These are phyloP conservation scores for Sphaceloma murrayae DNA, from an alignment of 2,329 filamentous ascomycete genomes.

Conservation along the genomic window DNA sequence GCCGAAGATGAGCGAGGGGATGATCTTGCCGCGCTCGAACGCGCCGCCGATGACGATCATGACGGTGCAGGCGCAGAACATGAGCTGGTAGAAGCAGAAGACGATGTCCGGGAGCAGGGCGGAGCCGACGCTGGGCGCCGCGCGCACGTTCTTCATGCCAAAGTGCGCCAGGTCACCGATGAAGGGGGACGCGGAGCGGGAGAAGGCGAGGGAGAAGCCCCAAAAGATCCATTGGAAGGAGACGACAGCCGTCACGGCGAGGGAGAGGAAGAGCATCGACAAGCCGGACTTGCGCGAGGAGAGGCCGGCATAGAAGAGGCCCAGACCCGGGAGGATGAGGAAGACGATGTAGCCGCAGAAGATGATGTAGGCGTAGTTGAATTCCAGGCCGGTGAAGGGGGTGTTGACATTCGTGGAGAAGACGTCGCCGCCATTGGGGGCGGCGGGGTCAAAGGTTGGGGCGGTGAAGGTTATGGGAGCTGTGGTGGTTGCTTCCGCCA, in stretches of 20 bases:
- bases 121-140: slow-evolving; percentile 51
- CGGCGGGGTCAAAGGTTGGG: slow-evolving; percentile 33
- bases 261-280: slow-evolving; percentile 46
- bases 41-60: slow-evolving; percentile 57
- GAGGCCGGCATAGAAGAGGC: slow-evolving; percentile 55
- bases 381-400: slow-evolving; percentile 51
- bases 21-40: slow-evolving; percentile 54
- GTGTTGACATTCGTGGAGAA: slow-evolving; percentile 46
- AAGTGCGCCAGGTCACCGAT: slow-evolving; percentile 55
- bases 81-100: slow-evolving; percentile 56
- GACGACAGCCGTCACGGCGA: slow-evolving; percentile 33
- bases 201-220: slow-evolving; percentile 56
- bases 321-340: slow-evolving; percentile 58
- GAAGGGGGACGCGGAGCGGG: slow-evolving; percentile 49
- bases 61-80: slow-evolving; percentile 53
- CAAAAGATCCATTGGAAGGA: slow-evolving; percentile 53
- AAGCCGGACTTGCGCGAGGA: slow-evolving; percentile 54
- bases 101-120: slow-evolving; percentile 53
- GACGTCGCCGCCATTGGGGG: slow-evolving; percentile 47
- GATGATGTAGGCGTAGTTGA: slow-evolving; percentile 51
- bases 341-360: slow-evolving; percentile 54
- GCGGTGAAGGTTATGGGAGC: slow-evolving; percentile 10
- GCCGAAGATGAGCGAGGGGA: slow-evolving; percentile 54
- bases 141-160: slow-evolving; percentile 50
- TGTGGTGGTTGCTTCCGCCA: slow-evolving; percentile 9